Evolutionary conservation across 352 stramenopile genomes (phyloP).

Genomic region (Phytopythium ostracodes): DNA sequence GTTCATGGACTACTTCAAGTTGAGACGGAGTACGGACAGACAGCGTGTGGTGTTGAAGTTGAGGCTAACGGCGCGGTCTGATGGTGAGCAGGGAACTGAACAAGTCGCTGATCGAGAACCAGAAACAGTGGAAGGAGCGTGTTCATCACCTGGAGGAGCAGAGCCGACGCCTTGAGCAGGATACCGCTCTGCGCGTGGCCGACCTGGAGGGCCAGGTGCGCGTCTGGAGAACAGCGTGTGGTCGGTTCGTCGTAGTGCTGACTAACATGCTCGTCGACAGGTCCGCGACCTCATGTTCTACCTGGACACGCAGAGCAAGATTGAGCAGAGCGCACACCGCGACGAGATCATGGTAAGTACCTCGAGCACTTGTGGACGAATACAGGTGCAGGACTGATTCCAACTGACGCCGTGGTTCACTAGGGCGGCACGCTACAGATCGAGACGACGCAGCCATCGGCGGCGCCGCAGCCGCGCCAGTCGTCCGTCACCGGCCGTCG

Average conservation of each 20-base stretch:
- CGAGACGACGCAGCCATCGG: constrained; percentile 30
- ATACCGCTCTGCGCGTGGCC: constrained; percentile 56
- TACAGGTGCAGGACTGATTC: background rate
- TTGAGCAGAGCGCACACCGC: constrained; percentile 71
- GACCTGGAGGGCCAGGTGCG: constrained; percentile 79
- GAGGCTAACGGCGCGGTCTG: background rate
- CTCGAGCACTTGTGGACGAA: no score
- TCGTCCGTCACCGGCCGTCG: constrained; percentile 5
- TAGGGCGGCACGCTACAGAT: constrained; percentile 75
- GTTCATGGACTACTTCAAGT: background rate
- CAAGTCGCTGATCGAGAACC: constrained; percentile 85
- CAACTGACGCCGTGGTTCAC: background rate
- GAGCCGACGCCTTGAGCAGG: constrained; percentile 47
- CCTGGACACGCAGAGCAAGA: constrained; percentile 83
- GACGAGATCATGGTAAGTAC: constrained; percentile 73
- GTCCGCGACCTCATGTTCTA: constrained; percentile 89
- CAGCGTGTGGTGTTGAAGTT: background rate
- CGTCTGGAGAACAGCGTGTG: background rate
- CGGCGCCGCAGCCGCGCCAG: background rate
- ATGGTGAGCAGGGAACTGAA: constrained; percentile 62
- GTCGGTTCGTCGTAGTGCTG: no score
- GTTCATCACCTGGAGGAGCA: constrained; percentile 67
- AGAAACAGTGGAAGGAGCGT: constrained; percentile 86
- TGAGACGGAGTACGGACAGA: no score
- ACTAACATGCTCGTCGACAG: constrained; percentile 20